Conservation (phyloP, 2,329 filamentous ascomycete species). For the Alternaria tenuissima region DNA sequence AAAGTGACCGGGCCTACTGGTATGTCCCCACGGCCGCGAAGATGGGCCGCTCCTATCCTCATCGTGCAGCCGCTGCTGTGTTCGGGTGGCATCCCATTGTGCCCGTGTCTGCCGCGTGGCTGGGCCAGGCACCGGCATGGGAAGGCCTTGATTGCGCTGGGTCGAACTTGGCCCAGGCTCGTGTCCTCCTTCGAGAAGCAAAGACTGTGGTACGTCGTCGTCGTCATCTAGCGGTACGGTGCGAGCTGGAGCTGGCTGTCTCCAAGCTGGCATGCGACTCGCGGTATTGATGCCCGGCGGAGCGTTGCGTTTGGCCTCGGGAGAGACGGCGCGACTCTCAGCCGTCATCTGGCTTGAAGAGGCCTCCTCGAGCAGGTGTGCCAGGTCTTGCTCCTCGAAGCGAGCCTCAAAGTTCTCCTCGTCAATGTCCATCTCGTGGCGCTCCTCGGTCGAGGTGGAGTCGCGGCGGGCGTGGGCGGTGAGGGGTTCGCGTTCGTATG, state of each 20-base stretch:
- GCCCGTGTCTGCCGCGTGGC: conserved; percentile 54
- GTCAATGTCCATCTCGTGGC: conserved; percentile 58
- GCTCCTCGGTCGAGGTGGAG: conserved; percentile 49
- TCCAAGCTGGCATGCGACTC: conserved; percentile 50
- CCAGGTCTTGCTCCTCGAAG: conserved; percentile 66
- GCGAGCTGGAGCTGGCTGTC: conserved; percentile 38
- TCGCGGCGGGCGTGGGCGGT: conserved; percentile 30
- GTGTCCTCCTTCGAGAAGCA: conserved; percentile 65
- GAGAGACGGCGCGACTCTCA: conserved; percentile 52
- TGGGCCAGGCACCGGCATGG: conserved; percentile 54
- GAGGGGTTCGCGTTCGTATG: conserved; percentile 54
- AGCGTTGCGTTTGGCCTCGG: conserved; percentile 41
- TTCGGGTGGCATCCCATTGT: conserved; percentile 61
- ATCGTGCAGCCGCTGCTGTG: conserved; percentile 56
- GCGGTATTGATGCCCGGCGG: conserved; percentile 37
- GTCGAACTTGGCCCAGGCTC: conserved; percentile 38
- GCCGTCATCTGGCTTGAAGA: conserved; percentile 58
- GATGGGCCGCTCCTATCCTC: conserved; percentile 31
- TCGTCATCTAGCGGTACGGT: conserved; percentile 57
- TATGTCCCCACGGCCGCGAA: conserved; percentile 32
- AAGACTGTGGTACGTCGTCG: conserved; percentile 64
- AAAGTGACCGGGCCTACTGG: conserved; percentile 36
- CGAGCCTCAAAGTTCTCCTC: conserved; percentile 59
- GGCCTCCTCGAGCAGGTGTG: conserved; percentile 63
- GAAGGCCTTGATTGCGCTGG: conserved; percentile 41